Conservation (phyloP, 257 asterid species). For the Lithospermum erythrorhizon region DNA sequence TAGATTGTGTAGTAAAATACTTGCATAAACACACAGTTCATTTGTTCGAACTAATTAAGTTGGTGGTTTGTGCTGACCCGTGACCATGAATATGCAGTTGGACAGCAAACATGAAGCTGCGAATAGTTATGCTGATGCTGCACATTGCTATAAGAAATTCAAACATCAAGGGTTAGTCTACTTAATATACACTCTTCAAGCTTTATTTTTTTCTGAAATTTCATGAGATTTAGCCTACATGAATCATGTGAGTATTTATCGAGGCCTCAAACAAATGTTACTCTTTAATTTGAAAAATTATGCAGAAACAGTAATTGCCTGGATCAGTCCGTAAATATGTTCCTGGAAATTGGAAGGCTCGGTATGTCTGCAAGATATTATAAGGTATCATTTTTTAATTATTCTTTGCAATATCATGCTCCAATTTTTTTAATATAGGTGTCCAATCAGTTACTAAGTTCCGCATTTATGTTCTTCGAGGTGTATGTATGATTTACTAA, state of each 20-base stretch:
- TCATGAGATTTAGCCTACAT: too few relatives aligned
- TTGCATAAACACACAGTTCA: background rate
- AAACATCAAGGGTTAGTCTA: constrained; percentile 41
- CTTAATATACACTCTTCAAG: background rate
- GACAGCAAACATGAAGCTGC: constrained; percentile 98
- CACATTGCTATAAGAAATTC: constrained; percentile 77
- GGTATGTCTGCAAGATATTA: constrained; percentile 90
- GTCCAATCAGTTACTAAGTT: background rate
- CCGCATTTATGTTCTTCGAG: constrained; percentile 3
- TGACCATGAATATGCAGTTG: constrained; percentile 34
- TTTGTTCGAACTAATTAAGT: background rate
- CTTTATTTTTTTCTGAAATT: too few relatives aligned
- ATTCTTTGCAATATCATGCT: constrained; percentile 2
- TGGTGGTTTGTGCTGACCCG: background rate
- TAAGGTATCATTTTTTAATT: constrained; percentile 59
- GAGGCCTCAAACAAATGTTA: background rate
- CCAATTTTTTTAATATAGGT: background rate
- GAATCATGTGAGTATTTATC: too few relatives aligned
- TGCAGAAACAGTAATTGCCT: constrained; percentile 83
- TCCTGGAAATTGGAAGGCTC: constrained; percentile 91
- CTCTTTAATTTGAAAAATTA: background rate
- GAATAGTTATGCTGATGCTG: constrained; percentile 80
- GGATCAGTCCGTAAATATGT: constrained; percentile 66
- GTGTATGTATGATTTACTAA: too few relatives aligned
- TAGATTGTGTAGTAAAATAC: background rate